Evolutionary conservation across 257 asterid species (phyloP).

Genomic region (Echites panduratus): DNA sequence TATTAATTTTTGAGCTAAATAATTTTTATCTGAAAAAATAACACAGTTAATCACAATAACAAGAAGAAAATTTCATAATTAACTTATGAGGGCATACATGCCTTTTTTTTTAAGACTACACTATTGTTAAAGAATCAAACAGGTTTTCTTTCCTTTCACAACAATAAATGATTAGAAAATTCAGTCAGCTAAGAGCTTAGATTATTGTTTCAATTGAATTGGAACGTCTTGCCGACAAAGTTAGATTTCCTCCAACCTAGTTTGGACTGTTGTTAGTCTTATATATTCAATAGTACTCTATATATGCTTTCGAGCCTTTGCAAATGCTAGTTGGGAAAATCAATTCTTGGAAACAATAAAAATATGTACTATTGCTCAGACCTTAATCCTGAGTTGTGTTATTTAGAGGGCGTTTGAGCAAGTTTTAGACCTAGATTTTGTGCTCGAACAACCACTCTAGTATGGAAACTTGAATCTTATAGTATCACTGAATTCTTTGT

Average conservation of each 20-base stretch:
- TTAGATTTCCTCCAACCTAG: constrained; percentile 5
- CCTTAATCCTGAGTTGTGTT: constrained; percentile 5
- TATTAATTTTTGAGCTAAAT: too few species aligned
- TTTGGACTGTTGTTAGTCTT: constrained; percentile 2
- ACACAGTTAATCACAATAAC: too few species aligned
- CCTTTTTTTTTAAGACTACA: too few species aligned
- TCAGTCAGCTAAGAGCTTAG: constrained; percentile 15
- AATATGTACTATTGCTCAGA: neutral
- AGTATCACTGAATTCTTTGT: neutral
- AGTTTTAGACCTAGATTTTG: constrained; percentile 2
- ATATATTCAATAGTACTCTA: too few species aligned
- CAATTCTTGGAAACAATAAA: constrained; percentile 16
- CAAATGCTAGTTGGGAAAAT: constrained; percentile 20
- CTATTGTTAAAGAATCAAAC: neutral
- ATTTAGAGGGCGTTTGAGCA: constrained; percentile 7
- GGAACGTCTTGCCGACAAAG: constrained; percentile 10
- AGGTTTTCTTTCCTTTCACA: neutral
- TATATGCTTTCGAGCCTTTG: constrained; percentile 1
- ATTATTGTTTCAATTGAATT: neutral
- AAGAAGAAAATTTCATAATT: too few species aligned
- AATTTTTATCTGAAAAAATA: too few species aligned
- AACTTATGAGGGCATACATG: too few species aligned
- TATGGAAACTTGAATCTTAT: neutral
- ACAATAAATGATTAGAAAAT: constrained; percentile 1
- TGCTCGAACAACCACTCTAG: neutral